These are phyloP conservation scores for Xylaria castorea DNA, from an alignment of 495 filamentous ascomycete species.

Conservation along the genomic window DNA sequence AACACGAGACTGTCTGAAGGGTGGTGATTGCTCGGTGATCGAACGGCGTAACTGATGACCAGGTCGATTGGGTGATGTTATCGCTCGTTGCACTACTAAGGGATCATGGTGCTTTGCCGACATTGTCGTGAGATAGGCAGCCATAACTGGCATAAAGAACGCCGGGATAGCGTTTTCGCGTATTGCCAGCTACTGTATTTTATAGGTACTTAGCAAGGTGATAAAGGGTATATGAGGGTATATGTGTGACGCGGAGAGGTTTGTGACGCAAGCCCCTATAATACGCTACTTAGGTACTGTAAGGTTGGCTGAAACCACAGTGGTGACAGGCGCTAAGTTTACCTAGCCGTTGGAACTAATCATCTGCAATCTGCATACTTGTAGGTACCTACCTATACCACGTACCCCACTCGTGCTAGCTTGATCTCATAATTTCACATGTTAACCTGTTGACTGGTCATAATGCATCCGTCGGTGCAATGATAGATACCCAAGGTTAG, in stretches of 20 bases:
- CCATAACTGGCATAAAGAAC: slow-evolving; percentile 12
- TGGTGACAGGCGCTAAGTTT: not conserved
- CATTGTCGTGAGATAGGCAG: slow-evolving; percentile 21
- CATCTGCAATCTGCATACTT: not conserved
- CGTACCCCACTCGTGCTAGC: not conserved
- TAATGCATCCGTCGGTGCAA: not conserved
- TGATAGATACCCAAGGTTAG: too few relatives aligned
- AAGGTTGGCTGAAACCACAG: not conserved
- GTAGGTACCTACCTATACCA: not conserved
- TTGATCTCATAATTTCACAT: slow-evolving; percentile 12
- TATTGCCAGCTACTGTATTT: not conserved
- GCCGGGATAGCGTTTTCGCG: slow-evolving; percentile 13
- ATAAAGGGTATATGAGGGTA: not conserved
- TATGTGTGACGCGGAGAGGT: not conserved
- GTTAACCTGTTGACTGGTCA: not conserved
- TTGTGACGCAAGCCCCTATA: slow-evolving; percentile 12
- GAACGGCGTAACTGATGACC: slow-evolving; percentile 58
- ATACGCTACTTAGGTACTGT: not conserved
- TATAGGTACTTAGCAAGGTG: slow-evolving; percentile 11
- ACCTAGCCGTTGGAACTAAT: not conserved
- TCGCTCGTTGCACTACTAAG: slow-evolving; percentile 10
- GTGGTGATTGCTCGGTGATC: slow-evolving; percentile 56
- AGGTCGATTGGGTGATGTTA: slow-evolving; percentile 48
- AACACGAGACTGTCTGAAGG: slow-evolving; percentile 53
- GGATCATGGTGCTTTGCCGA: slow-evolving; percentile 27